Conservation (phyloP, 768 basidiomycete genomes). For the Pleurotus salmoneostramineus region DNA sequence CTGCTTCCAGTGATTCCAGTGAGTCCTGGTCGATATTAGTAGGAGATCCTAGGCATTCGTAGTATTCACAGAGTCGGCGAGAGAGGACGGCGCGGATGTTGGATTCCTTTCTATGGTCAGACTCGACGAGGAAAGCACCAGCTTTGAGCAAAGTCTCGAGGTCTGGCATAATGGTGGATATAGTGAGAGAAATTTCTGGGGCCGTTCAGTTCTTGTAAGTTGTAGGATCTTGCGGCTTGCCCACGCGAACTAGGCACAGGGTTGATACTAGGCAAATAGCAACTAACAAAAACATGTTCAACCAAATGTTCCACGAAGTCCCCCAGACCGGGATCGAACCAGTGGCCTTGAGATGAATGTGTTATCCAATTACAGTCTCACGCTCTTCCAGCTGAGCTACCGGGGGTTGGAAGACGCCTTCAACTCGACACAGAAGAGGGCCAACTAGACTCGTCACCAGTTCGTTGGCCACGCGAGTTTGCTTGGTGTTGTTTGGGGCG, state of each 20-base stretch:
- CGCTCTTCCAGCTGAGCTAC: conserved; percentile 9
- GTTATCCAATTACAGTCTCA: conserved; percentile 6
- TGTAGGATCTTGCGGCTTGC: no score
- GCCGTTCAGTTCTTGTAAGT: no score
- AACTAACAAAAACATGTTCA: neutral
- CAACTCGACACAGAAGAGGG: neutral
- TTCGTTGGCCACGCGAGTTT: no score
- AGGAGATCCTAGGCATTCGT: conserved; percentile 20
- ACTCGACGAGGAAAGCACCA: conserved; percentile 32
- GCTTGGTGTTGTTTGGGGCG: no score
- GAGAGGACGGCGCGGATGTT: conserved; percentile 34
- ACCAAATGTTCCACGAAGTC: neutral
- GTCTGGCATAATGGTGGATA: conserved; percentile 10
- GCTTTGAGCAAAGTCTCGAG: conserved; percentile 28
- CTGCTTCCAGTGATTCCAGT: conserved; percentile 41
- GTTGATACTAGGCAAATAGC: neutral
- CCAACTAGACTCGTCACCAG: no score
- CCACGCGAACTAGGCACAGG: no score
- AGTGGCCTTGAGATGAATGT: conserved; percentile 6
- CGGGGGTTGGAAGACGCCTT: neutral
- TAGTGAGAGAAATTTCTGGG: no score
- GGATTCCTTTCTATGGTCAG: conserved; percentile 18
- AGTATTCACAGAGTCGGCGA: conserved; percentile 36
- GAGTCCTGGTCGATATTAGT: conserved; percentile 15
- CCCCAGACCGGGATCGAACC: conserved; percentile 9